Percentiles rank a stretch among this genome's conserved stretches.
phyloP scores from a whole-genome alignment of 2,329 filamentous ascomycete species.

The Emergomyces pasteurianus region DNA sequence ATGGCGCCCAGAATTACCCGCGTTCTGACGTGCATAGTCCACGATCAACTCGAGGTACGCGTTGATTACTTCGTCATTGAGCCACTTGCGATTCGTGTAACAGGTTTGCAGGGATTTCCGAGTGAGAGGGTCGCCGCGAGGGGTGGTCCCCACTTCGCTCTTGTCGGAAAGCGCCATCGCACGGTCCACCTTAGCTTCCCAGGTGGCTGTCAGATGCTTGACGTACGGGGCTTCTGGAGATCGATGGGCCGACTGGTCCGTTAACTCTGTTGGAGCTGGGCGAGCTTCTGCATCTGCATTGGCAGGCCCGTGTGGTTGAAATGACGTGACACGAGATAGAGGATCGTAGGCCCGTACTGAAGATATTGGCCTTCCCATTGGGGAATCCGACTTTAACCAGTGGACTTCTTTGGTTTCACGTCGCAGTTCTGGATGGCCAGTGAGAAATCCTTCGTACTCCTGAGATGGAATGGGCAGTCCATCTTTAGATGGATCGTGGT shows the following conservation, averaged over 20 bases:
- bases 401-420: background rate
- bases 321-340: conserved; percentile 2
- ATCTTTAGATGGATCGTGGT: background rate
- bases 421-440: background rate
- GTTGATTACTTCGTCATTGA: conserved; percentile 38
- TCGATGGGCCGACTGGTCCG: background rate
- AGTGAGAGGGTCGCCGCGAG: conserved; percentile 26
- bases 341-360: conserved; percentile 8
- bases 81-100: conserved; percentile 25
- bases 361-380: conserved; percentile 9
- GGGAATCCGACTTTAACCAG: conserved; percentile 6
- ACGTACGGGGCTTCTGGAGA: conserved; percentile 21
- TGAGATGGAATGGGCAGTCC: background rate
- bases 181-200: conserved; percentile 23
- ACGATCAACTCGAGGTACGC: conserved; percentile 32
- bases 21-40: conserved; percentile 24
- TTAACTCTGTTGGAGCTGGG: background rate
- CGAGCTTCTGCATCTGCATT: conserved; percentile 1
- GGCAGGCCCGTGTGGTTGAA: background rate
- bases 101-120: conserved; percentile 27
- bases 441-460: background rate
- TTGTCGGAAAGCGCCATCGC: conserved; percentile 18
- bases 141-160: conserved; percentile 20
- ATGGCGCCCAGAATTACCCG: conserved; percentile 23
- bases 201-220: conserved; percentile 23